A percentile compares a stretch with the other conserved stretches of the same genome.
These are phyloP conservation scores for Calonectria montana DNA, from an alignment of 2,329 filamentous ascomycete species.

Conservation along the genomic window DNA sequence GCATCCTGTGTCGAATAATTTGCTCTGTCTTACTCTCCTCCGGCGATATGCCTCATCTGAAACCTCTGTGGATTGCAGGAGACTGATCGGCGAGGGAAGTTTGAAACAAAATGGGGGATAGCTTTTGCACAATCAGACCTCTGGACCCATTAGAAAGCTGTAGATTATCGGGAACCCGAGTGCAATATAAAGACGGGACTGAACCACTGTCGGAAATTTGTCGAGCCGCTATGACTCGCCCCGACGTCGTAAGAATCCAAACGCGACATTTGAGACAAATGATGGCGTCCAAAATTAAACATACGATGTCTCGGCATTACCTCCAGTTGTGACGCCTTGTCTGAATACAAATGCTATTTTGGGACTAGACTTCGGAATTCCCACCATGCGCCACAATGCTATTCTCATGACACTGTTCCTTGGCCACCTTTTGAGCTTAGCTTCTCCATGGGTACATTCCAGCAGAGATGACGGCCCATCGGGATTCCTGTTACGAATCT, in stretches of 20 bases:
- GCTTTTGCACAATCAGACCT: too few species aligned
- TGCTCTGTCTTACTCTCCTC: neutral
- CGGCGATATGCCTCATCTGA: neutral
- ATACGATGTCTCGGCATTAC: constrained; percentile 5
- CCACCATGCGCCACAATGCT: neutral
- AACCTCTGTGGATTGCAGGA: neutral
- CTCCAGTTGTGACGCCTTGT: neutral
- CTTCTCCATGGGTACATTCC: neutral
- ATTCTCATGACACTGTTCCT: neutral
- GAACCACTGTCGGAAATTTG: neutral
- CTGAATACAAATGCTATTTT: neutral
- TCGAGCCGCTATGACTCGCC: neutral
- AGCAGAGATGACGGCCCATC: neutral
- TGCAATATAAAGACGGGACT: too few species aligned
- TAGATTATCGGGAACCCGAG: neutral
- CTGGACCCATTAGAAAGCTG: too few species aligned
- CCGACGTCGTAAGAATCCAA: neutral
- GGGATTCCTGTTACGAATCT: neutral
- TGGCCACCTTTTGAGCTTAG: neutral
- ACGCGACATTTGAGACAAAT: neutral
- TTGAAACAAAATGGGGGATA: too few species aligned
- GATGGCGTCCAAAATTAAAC: neutral
- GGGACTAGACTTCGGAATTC: neutral
- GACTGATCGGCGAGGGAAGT: neutral
- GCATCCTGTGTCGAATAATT: neutral